A percentile compares a stretch with the other conserved stretches of the same genome.
Conservation (phyloP, 768 basidiomycete genomes). For the Solioccasus polychromus region DNA sequence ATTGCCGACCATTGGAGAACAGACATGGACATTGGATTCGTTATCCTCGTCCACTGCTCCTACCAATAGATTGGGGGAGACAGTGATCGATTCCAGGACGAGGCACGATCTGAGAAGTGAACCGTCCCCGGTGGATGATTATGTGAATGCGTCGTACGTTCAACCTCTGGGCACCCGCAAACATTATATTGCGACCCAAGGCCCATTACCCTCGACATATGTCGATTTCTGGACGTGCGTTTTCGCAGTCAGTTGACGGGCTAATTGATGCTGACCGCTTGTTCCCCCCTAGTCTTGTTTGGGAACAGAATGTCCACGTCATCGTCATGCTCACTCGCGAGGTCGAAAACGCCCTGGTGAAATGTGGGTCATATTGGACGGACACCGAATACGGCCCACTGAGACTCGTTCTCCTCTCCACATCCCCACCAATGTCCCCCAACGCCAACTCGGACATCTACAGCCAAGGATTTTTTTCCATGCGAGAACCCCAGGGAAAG, state of each 20-base stretch:
- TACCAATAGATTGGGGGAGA: background rate
- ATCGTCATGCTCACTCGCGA: slow-evolving; percentile 97
- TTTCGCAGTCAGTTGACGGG: background rate
- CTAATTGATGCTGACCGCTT: slow-evolving; percentile 5
- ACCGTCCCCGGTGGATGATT: slow-evolving; percentile 66
- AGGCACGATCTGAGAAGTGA: slow-evolving; percentile 12
- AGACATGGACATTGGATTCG: slow-evolving; percentile 3
- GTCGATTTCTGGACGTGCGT: slow-evolving; percentile 93
- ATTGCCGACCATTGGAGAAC: slow-evolving; percentile 18
- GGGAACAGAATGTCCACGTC: slow-evolving; percentile 93
- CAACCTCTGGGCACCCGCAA: slow-evolving; percentile 79
- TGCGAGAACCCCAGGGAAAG: slow-evolving; percentile 21
- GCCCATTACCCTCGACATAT: slow-evolving; percentile 86
- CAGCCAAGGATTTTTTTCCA: slow-evolving; percentile 36
- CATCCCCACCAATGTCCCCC: slow-evolving; percentile 36
- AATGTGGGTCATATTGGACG: slow-evolving; percentile 91
- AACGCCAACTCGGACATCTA: slow-evolving; percentile 10
- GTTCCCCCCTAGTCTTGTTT: slow-evolving; percentile 57
- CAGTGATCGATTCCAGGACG: background rate
- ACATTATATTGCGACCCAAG: slow-evolving; percentile 94
- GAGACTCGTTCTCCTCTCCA: slow-evolving; percentile 51
- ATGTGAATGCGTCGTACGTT: slow-evolving; percentile 93
- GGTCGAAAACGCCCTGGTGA: slow-evolving; percentile 81
- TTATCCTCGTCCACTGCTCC: slow-evolving; percentile 1
- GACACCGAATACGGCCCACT: slow-evolving; percentile 69